Conservation (phyloP, 257 asterid genomes). For the Buddleja alternifolia region DNA sequence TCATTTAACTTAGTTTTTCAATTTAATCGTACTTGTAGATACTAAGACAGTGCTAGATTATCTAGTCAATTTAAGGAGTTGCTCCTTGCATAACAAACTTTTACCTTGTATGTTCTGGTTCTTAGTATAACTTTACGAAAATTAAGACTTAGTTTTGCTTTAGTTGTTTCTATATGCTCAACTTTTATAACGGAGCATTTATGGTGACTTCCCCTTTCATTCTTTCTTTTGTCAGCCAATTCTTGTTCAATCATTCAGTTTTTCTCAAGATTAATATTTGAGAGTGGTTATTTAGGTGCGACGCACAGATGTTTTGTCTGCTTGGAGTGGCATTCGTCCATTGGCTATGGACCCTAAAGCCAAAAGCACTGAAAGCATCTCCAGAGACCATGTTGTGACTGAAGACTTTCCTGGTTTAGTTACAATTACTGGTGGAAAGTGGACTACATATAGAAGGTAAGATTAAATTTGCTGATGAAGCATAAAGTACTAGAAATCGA, state of each 20-base stretch:
- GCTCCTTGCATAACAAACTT: constrained; percentile 4
- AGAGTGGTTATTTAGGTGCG: constrained; percentile 62
- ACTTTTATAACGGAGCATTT: not conserved
- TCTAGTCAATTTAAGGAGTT: constrained; percentile 6
- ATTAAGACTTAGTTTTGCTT: not conserved
- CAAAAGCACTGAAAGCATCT: constrained; percentile 85
- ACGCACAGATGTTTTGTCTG: constrained; percentile 88
- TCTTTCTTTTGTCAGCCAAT: constrained; percentile 14
- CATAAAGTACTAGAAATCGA: not conserved
- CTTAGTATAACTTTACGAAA: not conserved
- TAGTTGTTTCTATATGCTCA: constrained; percentile 8
- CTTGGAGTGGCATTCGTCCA: constrained; percentile 99
- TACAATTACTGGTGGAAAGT: constrained; percentile 97
- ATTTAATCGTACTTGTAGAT: not conserved
- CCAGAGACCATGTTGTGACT: constrained; percentile 88
- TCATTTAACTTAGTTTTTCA: not conserved
- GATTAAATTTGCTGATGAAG: not conserved
- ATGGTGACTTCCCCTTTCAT: not conserved
- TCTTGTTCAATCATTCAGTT: constrained; percentile 9
- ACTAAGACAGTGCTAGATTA: constrained; percentile 6
- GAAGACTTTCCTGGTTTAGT: constrained; percentile 95
- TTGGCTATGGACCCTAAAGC: constrained; percentile 94
- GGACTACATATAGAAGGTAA: constrained; percentile 99
- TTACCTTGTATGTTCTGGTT: not conserved
- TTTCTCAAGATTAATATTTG: constrained; percentile 31